phyloP scores from a whole-genome alignment of 2,329 filamentous ascomycete species.

The Aspergillus sp. region DNA sequence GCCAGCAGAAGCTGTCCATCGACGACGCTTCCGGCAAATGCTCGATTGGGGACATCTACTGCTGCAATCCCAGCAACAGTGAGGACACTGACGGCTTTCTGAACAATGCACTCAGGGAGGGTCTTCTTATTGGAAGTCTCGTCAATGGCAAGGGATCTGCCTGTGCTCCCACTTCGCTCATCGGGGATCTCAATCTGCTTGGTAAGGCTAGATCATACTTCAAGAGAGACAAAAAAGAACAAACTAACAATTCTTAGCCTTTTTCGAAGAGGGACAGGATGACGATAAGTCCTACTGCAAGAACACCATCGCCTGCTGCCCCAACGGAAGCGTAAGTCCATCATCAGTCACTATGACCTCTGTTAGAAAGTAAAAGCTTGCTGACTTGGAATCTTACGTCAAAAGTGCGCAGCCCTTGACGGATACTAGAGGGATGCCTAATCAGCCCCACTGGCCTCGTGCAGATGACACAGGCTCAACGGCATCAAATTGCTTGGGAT shows the following conservation, averaged over 20 bases:
- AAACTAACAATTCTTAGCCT: background rate
- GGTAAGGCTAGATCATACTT: background rate
- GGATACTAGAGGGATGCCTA: background rate
- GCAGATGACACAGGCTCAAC: too few relatives aligned
- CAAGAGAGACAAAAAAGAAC: too few relatives aligned
- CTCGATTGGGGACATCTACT: background rate
- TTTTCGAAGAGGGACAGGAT: background rate
- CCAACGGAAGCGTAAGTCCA: background rate
- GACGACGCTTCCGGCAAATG: background rate
- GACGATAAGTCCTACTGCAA: background rate
- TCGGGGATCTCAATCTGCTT: background rate
- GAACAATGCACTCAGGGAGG: background rate
- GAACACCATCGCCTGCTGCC: background rate
- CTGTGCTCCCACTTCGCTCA: background rate
- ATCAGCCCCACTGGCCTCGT: too few relatives aligned
- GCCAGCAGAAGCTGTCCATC: background rate
- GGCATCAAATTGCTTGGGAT: too few relatives aligned
- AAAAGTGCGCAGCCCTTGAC: background rate
- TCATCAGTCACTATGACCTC: background rate
- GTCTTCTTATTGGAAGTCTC: background rate
- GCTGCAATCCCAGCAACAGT: background rate
- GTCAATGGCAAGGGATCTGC: background rate
- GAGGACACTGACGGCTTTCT: background rate
- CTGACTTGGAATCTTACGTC: background rate
- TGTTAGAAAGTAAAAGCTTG: background rate